Evolutionary conservation across 2,329 filamentous ascomycete species (phyloP).

Genomic region (Talaromyces marneffei): DNA sequence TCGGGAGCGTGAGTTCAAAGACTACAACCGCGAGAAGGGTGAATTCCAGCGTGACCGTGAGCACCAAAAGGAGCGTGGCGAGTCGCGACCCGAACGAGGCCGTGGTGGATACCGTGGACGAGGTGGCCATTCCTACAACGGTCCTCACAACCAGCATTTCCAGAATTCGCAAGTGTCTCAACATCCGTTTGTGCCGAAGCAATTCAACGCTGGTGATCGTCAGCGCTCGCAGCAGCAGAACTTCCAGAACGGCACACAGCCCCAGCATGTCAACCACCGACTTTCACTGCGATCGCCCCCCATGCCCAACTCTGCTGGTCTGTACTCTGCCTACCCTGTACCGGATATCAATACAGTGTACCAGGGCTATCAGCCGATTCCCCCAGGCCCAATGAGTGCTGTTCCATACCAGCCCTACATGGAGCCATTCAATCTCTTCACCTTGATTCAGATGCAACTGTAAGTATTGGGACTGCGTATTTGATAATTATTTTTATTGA

Average conservation of each 20-base stretch:
- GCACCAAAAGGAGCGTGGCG: slow-evolving; percentile 31
- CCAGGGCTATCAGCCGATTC: slow-evolving; percentile 48
- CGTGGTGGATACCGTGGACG: slow-evolving; percentile 39
- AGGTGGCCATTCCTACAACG: slow-evolving; percentile 34
- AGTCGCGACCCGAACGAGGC: slow-evolving; percentile 35
- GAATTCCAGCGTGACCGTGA: slow-evolving; percentile 32
- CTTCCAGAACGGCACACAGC: slow-evolving; percentile 32
- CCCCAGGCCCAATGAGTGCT: slow-evolving; percentile 51
- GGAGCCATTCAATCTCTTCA: slow-evolving; percentile 52
- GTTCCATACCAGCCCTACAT: slow-evolving; percentile 54
- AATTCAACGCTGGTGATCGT: slow-evolving; percentile 29
- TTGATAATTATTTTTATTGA: slow-evolving; percentile 22
- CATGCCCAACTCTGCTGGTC: slow-evolving; percentile 48
- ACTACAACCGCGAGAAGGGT: slow-evolving; percentile 20
- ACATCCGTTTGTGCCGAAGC: slow-evolving; percentile 38
- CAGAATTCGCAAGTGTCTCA: slow-evolving; percentile 36
- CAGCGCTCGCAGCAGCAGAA: slow-evolving; percentile 37
- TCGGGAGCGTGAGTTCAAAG: slow-evolving; percentile 11
- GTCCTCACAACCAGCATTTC: slow-evolving; percentile 33
- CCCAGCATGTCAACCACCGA: slow-evolving; percentile 43
- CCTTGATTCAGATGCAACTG: slow-evolving; percentile 57
- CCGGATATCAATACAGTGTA: slow-evolving; percentile 51
- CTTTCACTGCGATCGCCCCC: slow-evolving; percentile 56
- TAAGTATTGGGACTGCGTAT: slow-evolving; percentile 31
- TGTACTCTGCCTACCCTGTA: slow-evolving; percentile 45